Evolutionary conservation across 495 filamentous ascomycete species (phyloP).

Genomic region (Trichoderma erinaceum): DNA sequence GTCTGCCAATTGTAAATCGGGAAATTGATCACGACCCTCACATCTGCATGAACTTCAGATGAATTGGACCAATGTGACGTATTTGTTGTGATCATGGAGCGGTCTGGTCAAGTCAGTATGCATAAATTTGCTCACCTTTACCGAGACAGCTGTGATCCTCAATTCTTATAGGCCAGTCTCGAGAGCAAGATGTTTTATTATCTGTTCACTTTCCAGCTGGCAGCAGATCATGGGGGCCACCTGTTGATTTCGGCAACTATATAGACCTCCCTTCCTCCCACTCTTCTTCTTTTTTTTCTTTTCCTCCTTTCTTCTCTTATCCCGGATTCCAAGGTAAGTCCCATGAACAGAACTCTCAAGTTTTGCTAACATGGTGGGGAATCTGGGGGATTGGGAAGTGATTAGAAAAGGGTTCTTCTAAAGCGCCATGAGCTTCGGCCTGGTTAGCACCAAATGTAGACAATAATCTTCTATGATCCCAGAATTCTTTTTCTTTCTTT

Average conservation of each 20-base stretch:
- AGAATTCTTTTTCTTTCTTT: background rate
- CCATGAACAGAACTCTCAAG: background rate
- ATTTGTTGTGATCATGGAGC: background rate
- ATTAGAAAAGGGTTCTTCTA: constrained; percentile 1
- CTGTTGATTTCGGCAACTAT: background rate
- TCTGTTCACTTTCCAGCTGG: background rate
- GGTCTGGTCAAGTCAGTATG: background rate
- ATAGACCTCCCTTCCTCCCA: background rate
- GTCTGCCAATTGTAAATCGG: too few relatives aligned
- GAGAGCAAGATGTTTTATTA: background rate
- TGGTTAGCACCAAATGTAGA: background rate
- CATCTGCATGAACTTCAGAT: background rate
- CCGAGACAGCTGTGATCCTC: background rate
- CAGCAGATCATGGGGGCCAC: background rate
- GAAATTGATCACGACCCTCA: too few relatives aligned
- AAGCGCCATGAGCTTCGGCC: background rate
- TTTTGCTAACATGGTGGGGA: background rate
- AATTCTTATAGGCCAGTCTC: background rate
- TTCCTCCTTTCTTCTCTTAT: background rate
- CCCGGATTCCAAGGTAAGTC: background rate
- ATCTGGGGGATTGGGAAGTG: background rate
- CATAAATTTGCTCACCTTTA: background rate
- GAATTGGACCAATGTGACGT: background rate
- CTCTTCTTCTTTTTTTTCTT: background rate
- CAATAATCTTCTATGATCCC: background rate